A percentile compares a stretch with the other conserved stretches of the same genome.
Evolutionary conservation across 225 moss, liverwort and hornwort species (phyloP).

Genomic region (Bryoerythrophyllum caledonicum): DNA sequence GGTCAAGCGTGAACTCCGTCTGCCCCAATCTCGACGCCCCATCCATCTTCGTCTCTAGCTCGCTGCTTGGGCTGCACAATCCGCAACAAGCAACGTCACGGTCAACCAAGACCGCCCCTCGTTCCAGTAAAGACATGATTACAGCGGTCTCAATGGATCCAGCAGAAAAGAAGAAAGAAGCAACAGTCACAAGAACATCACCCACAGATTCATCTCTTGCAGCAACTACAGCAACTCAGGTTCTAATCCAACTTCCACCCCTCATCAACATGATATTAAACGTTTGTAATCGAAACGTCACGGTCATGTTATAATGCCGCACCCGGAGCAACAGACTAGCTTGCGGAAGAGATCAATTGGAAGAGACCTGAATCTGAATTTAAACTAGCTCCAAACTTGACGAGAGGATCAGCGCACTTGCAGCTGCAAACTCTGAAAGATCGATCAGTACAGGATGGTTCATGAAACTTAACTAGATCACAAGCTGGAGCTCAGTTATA

Average conservation of each 20-base stretch:
- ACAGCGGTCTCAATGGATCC: no score
- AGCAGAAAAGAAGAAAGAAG: not conserved
- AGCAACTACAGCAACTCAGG: not conserved
- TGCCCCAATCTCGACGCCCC: constrained; percentile 26
- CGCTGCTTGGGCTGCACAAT: constrained; percentile 1
- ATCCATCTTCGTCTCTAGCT: constrained; percentile 26
- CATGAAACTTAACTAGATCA: not conserved
- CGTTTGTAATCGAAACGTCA: no score
- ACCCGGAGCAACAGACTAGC: constrained; percentile 17
- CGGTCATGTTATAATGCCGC: not conserved
- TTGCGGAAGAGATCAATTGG: not conserved
- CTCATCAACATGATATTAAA: no score
- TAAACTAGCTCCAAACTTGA: not conserved
- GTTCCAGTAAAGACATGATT: no score
- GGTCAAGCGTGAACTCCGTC: constrained; percentile 51
- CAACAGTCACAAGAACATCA: not conserved
- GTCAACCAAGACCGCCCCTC: not conserved
- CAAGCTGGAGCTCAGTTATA: not conserved
- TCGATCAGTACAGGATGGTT: not conserved
- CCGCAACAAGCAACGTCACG: not conserved
- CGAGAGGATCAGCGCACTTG: not conserved
- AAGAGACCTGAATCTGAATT: not conserved
- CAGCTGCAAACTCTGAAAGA: not conserved
- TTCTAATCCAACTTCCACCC: not conserved
- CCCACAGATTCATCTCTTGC: not conserved